Evolutionary conservation across 2,329 filamentous ascomycete genomes (phyloP).

Genomic region (Byssoonygena ceratinophila): DNA sequence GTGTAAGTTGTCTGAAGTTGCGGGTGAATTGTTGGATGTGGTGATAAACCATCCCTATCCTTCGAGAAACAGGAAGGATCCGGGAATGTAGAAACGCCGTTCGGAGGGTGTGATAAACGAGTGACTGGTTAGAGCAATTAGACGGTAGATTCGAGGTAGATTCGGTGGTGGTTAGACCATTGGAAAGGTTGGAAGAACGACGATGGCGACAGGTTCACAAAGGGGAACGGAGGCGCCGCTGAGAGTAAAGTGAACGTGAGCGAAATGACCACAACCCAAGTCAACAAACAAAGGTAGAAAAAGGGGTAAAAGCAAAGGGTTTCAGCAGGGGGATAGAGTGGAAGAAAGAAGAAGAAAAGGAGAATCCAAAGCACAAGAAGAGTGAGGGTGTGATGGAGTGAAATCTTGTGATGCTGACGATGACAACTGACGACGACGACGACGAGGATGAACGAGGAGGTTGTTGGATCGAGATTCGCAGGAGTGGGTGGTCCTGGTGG

Average conservation of each 20-base stretch:
- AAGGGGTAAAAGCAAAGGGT: too few relatives aligned
- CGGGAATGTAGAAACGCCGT: not conserved
- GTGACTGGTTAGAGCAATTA: not conserved
- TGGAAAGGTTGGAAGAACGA: not conserved
- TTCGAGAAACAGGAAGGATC: not conserved
- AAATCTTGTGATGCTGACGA: too few relatives aligned
- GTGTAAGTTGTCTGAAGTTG: not conserved
- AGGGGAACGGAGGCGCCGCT: not conserved
- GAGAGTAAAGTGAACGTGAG: not conserved
- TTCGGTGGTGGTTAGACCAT: not conserved
- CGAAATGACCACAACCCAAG: not conserved
- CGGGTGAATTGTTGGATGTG: not conserved
- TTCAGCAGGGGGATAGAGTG: not conserved
- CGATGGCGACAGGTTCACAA: not conserved
- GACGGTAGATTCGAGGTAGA: not conserved
- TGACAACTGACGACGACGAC: too few relatives aligned
- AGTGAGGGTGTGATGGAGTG: not conserved
- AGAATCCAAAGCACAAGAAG: not conserved
- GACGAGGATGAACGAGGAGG: not conserved
- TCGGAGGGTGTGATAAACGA: conserved; percentile 4
- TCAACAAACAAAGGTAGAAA: too few relatives aligned
- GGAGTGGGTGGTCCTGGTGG: not conserved
- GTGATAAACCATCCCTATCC: not conserved
- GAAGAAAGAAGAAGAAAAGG: not conserved
- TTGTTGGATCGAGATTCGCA: conserved; percentile 2